A percentile compares a stretch with the other conserved stretches of the same genome.
Conservation (phyloP, 106 monocot genomes). For the Apostasia ramifera region DNA sequence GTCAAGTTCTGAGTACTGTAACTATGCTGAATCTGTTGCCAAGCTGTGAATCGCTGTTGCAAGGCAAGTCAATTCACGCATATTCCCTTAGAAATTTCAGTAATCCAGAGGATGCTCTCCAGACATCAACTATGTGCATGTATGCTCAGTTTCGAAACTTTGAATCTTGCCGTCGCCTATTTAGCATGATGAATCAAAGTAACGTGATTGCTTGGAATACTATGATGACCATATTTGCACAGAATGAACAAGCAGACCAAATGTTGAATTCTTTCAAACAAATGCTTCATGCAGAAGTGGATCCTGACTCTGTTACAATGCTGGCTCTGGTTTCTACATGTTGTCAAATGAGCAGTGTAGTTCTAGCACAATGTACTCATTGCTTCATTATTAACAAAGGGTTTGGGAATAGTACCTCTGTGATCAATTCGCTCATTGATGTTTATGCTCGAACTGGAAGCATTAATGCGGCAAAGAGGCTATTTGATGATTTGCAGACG, state of each 20-base stretch:
- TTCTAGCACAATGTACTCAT: conserved; percentile 20
- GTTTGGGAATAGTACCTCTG: conserved; percentile 20
- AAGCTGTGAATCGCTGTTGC: conserved; percentile 21
- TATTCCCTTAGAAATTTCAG: conserved; percentile 40
- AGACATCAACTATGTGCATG: conserved; percentile 57
- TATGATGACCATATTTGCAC: conserved; percentile 34
- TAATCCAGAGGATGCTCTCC: conserved; percentile 27
- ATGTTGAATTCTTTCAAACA: conserved; percentile 33
- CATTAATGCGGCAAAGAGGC: conserved; percentile 24
- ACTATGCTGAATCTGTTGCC: conserved; percentile 58
- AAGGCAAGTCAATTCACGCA: conserved; percentile 54
- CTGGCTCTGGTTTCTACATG: conserved; percentile 40
- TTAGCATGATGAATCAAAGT: conserved; percentile 30
- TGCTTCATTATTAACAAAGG: conserved; percentile 27
- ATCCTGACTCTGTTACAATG: conserved; percentile 52
- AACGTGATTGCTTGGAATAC: conserved; percentile 54
- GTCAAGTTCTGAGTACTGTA: conserved; percentile 30
- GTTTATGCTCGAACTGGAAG: conserved; percentile 43
- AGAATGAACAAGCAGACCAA: conserved; percentile 16
- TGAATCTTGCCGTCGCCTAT: conserved; percentile 25
- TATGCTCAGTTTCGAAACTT: conserved; percentile 48
- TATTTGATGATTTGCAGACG: conserved; percentile 27
- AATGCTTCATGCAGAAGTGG: conserved; percentile 31
- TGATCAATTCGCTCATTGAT: conserved; percentile 49
- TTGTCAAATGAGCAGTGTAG: conserved; percentile 25